Evolutionary conservation across 306 rosid species (phyloP), one percentile per base, ranked within the genome.

Genomic region (Prunus dulcis): DNA sequence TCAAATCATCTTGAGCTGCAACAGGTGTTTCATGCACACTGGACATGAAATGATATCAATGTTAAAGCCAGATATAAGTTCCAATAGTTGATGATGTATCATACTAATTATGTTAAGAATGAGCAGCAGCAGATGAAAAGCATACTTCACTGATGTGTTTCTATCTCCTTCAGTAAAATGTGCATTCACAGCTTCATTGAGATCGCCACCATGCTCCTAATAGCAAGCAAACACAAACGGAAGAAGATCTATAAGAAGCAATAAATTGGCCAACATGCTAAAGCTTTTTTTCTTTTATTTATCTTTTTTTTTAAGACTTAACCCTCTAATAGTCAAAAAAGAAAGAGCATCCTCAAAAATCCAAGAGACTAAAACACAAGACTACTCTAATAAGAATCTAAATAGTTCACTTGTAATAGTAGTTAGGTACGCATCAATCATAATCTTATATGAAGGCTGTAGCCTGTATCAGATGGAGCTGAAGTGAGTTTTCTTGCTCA

Each of bases 181-280:
- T n/a, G 92, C 90, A 88, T 91, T 86, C 80, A 88, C 88, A 22
- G 99, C 99, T 75, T 83, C 89, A 80, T 87, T 91, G 84, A 95
- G 92, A 86, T 93, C 81, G 12, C 89, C 92, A n/a, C 88, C 91
- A 77, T 88, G 91, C 78, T 86, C 98, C 99, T 95, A 77, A 67
- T 61, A 80, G 73, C 57, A 86, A 67, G 66, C 60, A 72, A 60
- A 77, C 27, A 81, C 58, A 32, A 32, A 18, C 15, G 76, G 78
- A 34, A 8, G 46, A 66, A 52, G 14, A 80, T 45, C 20, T 18
- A 80, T 46, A 30, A 17, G 62, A 58, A 23, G 51, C 18, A 23
- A 65, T 30, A 18, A 68, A 71, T 41, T 43, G 47, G 62, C 17
- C 20, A 55, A 20, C 70, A 56, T 47, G 43, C 72, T 27, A 51